phyloP scores from a whole-genome alignment of 1,284 basidiomycete species.

The Sanghuangporus weigelae region DNA sequence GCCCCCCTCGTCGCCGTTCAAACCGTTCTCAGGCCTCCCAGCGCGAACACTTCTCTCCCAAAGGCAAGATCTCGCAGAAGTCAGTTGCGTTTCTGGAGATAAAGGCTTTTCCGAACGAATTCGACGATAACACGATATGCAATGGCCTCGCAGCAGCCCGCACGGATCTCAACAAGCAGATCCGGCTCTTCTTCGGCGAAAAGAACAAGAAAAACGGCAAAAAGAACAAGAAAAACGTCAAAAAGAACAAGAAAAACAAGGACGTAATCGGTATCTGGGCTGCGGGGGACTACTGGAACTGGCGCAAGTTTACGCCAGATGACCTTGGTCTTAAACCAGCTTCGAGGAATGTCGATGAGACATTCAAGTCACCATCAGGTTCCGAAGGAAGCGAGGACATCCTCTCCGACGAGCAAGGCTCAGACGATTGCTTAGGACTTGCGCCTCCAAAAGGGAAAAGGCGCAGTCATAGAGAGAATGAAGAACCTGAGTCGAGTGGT shows the following conservation, averaged over 20 bases:
- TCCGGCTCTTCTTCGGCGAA: neutral
- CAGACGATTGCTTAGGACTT: neutral
- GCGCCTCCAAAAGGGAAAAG: neutral
- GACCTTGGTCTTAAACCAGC: neutral
- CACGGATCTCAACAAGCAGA: neutral
- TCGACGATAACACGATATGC: neutral
- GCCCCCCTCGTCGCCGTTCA: neutral
- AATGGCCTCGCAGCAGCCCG: neutral
- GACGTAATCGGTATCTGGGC: neutral
- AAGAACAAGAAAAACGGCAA: too few species aligned
- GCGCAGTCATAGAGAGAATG: neutral
- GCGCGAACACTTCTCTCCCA: too few species aligned
- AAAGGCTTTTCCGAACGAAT: neutral
- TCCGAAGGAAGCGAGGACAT: neutral
- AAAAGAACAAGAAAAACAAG: neutral
- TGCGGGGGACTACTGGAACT: neutral
- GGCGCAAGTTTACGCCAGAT: neutral
- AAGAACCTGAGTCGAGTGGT: neutral
- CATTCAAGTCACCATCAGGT: neutral
- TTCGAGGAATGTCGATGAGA: neutral
- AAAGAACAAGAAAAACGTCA: too few species aligned
- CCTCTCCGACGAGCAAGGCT: neutral
- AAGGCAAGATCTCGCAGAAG: neutral
- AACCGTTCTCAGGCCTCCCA: neutral
- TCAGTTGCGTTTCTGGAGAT: neutral